Evolutionary conservation across 2,329 filamentous ascomycete genomes (phyloP), one percentile per base, ranked within the genome.

Genomic region (Alternaria arbusti): DNA sequence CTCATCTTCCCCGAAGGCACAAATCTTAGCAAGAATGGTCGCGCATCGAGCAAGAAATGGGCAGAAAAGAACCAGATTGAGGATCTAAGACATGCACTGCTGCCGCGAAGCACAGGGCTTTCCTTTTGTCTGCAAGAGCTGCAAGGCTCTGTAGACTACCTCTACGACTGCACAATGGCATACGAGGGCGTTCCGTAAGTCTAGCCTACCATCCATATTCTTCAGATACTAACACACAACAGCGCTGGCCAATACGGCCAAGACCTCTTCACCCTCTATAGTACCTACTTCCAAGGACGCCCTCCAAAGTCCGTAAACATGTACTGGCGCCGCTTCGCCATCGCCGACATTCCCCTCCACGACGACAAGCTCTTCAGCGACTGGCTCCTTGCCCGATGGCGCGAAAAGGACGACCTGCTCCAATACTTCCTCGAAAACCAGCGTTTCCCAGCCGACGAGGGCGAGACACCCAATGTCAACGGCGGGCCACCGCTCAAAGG

Each of bases 221-320:
- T 10, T 36, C 22, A 17, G n/a, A 13, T 22, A 47, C 59, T 63
- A 17, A 60, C 55, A 5, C n/a, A 30, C 5, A 50, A 26, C 57
- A 82, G 81, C 20, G 73, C 70, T 22, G 82, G 83, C 50, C 86
- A 90, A 73, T 97, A 90, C 70, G 94, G 94, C 25, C 93, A 97
- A 77, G 89, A 96, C 54, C 89, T 92, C 74, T 98, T 96, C 80
- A 94, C 92, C 1, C 86, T 99, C 6, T 87, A 88, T 2, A 92
- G 92, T 61, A 96, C 93, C 26, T 98, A 96, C 79, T 90, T 97
- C 70, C 88, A 96, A 78, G 95, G 96, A 46, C 90, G 92, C 0
- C 90, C 94, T 0, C 96, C 96, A 6, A 97, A 94, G 78, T 97
- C 93, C 3, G 94, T 98, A 72, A 97, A 97, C 81, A 93, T 98